Base-by-base conservation (phyloP, 768 basidiomycete species). In the Leccinum truebloodii region DNA sequence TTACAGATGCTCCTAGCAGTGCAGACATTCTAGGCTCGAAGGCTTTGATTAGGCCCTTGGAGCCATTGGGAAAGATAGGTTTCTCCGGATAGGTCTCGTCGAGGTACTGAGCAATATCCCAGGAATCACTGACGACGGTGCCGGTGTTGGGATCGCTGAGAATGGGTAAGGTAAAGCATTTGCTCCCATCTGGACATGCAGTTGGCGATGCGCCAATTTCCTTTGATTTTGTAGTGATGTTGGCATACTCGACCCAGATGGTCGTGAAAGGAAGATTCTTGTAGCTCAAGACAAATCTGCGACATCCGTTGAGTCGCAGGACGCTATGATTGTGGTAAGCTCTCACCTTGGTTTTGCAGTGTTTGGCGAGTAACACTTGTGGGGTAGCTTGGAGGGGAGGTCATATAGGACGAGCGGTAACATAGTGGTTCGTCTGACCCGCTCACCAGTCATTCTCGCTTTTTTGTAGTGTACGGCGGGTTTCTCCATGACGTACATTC, bases 301-400 rank as follows among this genome's bases (percentile, higher is more conserved):
- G 22, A n/a, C 4, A 1, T n/a, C 30, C 49, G 5, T 48, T 61
- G 8, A 48, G 14, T 24, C 3, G 12, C 3, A n/a, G 16, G 14
- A 14, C 3, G 22, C 49, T 30, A 22, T 16, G 32, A 3, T 7
- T 10, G 10, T 2, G 44, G 16, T 56, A 24, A n/a, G 14, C 57
- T 9, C 59, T 9, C 2, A 65, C 80, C 79, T 78, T 20, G 76
- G 65, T 58, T 72, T 81, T 61, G 69, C 75, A 7, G 74, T 64
- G 57, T 79, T 81, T 8, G 74, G 71, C 1, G 79, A 71, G 72
- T 73, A 79, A 3, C 20, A 58, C n/a, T 70, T 72, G 2, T 66
- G 69, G 0, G 73, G 70, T 6, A 71, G 55, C 4, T 69, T 69
- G 52, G 71, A 75, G 16, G 76, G 70, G 28, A 75, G 71, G 18